Evolutionary conservation across 306 rosid species (phyloP).

Genomic region (Quercus gilva): DNA sequence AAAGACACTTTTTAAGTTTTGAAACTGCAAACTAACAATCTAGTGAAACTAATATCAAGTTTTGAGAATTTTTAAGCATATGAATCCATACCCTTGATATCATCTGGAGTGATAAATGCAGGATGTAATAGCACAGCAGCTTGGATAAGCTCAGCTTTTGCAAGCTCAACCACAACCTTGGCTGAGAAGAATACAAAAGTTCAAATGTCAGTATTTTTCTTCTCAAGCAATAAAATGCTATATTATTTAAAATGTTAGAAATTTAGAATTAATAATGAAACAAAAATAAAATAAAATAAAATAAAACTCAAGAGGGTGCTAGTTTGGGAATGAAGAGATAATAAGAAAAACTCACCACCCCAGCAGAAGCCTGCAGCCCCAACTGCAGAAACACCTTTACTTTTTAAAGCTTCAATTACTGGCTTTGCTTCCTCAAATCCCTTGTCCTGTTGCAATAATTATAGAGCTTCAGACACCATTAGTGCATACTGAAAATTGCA

Average conservation of each 20-base stretch:
- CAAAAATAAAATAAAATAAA: too few relatives aligned
- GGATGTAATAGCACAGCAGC: slow-evolving; percentile 73
- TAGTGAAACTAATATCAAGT: background rate
- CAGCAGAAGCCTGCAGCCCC: slow-evolving; percentile 80
- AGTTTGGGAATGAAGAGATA: background rate
- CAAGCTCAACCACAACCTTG: slow-evolving; percentile 71
- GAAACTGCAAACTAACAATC: background rate
- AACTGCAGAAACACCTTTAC: slow-evolving; percentile 51
- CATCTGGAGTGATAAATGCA: slow-evolving; percentile 54
- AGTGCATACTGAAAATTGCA: background rate
- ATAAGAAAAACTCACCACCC: slow-evolving; percentile 55
- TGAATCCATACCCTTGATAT: slow-evolving; percentile 52
- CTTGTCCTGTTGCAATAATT: slow-evolving; percentile 45
- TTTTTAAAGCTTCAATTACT: slow-evolving; percentile 50
- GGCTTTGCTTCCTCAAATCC: slow-evolving; percentile 51
- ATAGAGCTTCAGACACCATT: background rate
- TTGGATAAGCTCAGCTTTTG: slow-evolving; percentile 38
- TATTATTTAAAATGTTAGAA: background rate
- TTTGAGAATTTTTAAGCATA: background rate
- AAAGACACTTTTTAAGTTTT: background rate
- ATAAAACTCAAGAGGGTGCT: too few relatives aligned
- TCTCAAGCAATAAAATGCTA: background rate
- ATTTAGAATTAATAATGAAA: background rate
- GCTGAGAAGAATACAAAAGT: slow-evolving; percentile 28
- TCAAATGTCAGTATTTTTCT: background rate